Base-by-base conservation (phyloP, 2,329 filamentous ascomycete species). In the Podosphaera fusca region DNA sequence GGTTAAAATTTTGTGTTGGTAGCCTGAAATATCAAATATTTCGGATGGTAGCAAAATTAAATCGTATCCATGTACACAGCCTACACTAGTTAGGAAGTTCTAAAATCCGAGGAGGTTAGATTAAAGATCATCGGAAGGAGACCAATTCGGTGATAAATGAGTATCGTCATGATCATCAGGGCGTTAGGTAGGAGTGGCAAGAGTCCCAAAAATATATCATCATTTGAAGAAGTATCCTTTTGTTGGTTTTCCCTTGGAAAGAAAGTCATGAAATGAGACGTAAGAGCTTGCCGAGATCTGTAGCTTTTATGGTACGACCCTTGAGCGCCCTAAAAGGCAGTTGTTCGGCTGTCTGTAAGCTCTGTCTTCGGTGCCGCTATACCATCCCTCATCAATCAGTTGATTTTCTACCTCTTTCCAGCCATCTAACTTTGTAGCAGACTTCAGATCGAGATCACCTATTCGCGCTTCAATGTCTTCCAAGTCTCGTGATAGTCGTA, bases 401-500 rank as follows among this genome's bases (percentile, higher is more conserved):
- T 74, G 71, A 55, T 69, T 68, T 68, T 92, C 85, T 50, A 77
- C 74, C 14, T 71, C 69, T 59, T 74, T 74, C 86, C 86, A 92
- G 64, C 85, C 82, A 50, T 73, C 72, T 57, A 80, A 72, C 67
- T 90, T 89, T 0, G 70, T 70, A 7, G 77, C 74, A 58, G 81
- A 82, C 71, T 92, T 92, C 64, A 84, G 75, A 69, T 92, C 86
- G 49, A 90, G 74, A 65, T 92, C 86, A 1, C 82, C 84, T 8
- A 92, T 74, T 56, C 82, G 78, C 49, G 79, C 74, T 57, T 78
- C 73, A 5, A 80, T 56, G 5, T 63, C 60, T 0, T 63, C 59
- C 6, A 59, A 56, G 55, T 58, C 47, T 10, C 51, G 60, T 2
- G 69, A 69, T 57, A 87, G 75, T 63, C 79, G 78, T 46, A 87